Conservation (phyloP, 805 yeast species). For the Pichia ethanolica region DNA sequence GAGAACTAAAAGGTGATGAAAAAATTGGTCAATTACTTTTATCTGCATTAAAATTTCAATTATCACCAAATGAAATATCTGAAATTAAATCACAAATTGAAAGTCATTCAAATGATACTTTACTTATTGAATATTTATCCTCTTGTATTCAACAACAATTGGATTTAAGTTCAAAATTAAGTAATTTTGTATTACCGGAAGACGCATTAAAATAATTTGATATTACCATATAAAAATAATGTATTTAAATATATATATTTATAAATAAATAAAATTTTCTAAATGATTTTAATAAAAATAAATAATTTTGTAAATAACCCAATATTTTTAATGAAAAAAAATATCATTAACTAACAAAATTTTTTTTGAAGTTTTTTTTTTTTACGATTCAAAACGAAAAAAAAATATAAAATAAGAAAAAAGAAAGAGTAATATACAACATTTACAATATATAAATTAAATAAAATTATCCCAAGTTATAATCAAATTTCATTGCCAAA, state of each 20-base stretch:
- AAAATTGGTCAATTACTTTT: constrained; percentile 62
- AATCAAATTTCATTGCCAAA: constrained; percentile 21
- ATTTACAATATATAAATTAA: neutral
- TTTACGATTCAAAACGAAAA: no score
- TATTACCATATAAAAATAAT: neutral
- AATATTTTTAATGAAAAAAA: no score
- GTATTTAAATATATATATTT: no score
- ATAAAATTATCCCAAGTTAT: no score
- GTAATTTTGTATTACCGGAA: constrained; percentile 39
- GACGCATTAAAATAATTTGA: constrained; percentile 21
- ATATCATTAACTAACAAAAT: no score
- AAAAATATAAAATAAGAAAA: neutral
- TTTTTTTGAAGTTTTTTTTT: no score
- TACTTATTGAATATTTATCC: constrained; percentile 75
- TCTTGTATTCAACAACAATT: constrained; percentile 80
- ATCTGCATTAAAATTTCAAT: constrained; percentile 46
- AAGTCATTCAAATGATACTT: constrained; percentile 69
- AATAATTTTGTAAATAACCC: no score
- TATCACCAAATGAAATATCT: constrained; percentile 43
- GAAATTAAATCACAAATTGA: constrained; percentile 55
- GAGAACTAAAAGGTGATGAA: constrained; percentile 42
- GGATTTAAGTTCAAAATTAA: constrained; percentile 68
- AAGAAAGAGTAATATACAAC: neutral
- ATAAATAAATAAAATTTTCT: no score
- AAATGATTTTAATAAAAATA: no score